Conservation (phyloP, 495 filamentous ascomycete genomes). For the Penicillium desertorum region DNA sequence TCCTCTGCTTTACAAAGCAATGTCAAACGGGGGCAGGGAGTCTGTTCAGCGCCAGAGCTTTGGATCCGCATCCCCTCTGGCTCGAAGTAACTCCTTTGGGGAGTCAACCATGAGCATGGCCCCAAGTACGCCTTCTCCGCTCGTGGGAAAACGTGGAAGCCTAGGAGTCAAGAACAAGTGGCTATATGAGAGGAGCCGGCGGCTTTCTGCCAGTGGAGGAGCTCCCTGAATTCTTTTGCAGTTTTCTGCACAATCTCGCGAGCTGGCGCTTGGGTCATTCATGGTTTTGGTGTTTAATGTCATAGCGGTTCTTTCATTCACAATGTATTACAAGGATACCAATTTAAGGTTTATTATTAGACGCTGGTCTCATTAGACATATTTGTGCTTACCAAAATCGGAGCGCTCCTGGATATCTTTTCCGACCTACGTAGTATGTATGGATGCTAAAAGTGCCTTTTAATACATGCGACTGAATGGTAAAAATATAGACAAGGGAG, state of each 20-base stretch:
- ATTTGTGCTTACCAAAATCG: background rate
- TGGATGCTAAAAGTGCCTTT: background rate
- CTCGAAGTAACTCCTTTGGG: conserved; percentile 50
- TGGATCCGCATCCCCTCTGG: conserved; percentile 45
- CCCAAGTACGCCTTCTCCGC: conserved; percentile 65
- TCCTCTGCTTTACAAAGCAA: conserved; percentile 68
- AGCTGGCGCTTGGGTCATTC: conserved; percentile 11
- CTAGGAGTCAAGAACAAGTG: conserved; percentile 83
- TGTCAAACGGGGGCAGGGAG: conserved; percentile 51
- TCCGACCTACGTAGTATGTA: background rate
- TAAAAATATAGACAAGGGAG: no score
- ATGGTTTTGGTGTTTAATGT: conserved; percentile 12
- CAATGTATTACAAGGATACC: conserved; percentile 15
- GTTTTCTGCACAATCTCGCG: background rate
- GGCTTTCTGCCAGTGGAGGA: conserved; percentile 46
- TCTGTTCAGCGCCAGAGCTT: conserved; percentile 61
- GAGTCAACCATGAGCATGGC: conserved; percentile 42
- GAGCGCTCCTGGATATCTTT: background rate
- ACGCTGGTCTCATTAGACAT: background rate
- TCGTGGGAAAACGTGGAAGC: conserved; percentile 61
- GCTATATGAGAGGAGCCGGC: conserved; percentile 75
- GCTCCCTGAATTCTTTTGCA: conserved; percentile 28
- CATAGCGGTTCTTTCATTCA: conserved; percentile 8
- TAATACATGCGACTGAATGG: background rate
- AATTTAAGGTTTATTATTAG: conserved; percentile 4